phyloP scores from a whole-genome alignment of 2,329 filamentous ascomycete genomes.

The Xylariaceae sp. region DNA sequence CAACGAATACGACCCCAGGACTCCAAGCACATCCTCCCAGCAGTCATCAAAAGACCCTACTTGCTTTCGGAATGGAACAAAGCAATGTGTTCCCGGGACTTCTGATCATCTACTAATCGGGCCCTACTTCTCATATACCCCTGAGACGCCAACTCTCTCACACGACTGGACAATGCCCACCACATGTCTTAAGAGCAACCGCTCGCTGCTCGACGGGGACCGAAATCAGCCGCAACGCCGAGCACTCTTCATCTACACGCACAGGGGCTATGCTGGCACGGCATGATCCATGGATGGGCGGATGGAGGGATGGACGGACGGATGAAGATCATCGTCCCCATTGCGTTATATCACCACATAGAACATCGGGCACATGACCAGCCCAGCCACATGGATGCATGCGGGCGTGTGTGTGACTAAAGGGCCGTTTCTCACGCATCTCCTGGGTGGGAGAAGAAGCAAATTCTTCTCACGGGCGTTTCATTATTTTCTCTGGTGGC shows the following conservation, averaged over 20 bases:
- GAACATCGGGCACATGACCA: conserved; percentile 17
- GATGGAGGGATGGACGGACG: neutral
- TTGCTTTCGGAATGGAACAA: no score
- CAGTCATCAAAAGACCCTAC: no score
- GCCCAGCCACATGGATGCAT: conserved; percentile 11
- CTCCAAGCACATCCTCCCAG: no score
- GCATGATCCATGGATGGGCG: neutral
- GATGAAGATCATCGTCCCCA: conserved; percentile 1
- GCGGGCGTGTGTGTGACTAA: conserved; percentile 13
- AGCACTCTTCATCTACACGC: conserved; percentile 1
- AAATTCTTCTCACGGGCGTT: conserved; percentile 8
- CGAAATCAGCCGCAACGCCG: conserved; percentile 12
- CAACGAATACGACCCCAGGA: no score
- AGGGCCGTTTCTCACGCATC: conserved; percentile 15
- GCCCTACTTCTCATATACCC: no score
- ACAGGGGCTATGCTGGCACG: neutral
- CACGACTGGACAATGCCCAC: no score
- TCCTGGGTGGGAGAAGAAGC: neutral
- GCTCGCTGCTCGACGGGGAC: no score
- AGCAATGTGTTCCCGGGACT: no score
- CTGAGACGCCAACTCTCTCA: no score
- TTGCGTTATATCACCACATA: conserved; percentile 18
- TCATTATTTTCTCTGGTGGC: neutral
- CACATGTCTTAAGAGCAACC: no score
- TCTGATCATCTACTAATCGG: no score